Evolutionary conservation across 2,329 filamentous ascomycete genomes (phyloP).

Genomic region (Hypoxylon rubiginosum): DNA sequence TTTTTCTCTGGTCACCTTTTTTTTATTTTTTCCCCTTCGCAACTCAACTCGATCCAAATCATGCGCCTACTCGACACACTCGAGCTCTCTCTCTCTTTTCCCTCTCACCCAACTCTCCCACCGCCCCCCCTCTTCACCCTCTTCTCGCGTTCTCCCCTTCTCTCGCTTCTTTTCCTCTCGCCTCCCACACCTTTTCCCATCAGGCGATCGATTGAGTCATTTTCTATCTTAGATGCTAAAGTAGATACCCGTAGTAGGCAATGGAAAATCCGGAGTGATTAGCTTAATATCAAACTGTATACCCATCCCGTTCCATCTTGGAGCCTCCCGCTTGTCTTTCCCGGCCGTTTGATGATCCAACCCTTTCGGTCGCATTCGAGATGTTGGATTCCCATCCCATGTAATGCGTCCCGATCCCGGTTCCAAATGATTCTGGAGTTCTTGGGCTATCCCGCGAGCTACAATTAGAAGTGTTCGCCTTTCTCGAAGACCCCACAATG

Average conservation of each 20-base stretch:
- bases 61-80: constrained; percentile 45
- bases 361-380: constrained; percentile 45
- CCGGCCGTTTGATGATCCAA: constrained; percentile 35
- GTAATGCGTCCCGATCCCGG: constrained; percentile 25
- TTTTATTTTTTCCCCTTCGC: too few relatives aligned
- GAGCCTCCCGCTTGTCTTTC: constrained; percentile 37
- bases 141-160: constrained; percentile 46
- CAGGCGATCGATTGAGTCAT: constrained; percentile 49
- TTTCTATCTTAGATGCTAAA: constrained; percentile 36
- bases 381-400: constrained; percentile 38
- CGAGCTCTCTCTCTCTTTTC: too few relatives aligned
- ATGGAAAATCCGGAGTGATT: constrained; percentile 33
- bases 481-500: constrained; percentile 11
- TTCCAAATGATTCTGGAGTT: constrained; percentile 33
- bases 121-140: constrained; percentile 39
- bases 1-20: constrained; percentile 28
- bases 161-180: constrained; percentile 42
- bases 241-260: constrained; percentile 26
- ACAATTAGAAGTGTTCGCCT: constrained; percentile 24
- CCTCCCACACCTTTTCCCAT: constrained; percentile 45
- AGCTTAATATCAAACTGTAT: constrained; percentile 39
- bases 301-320: constrained; percentile 24
- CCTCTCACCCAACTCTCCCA: constrained; percentile 46
- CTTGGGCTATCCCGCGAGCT: constrained; percentile 33
- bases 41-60: constrained; percentile 48